Conservation (phyloP, 768 basidiomycete species). For the Solioccasus polychromus region DNA sequence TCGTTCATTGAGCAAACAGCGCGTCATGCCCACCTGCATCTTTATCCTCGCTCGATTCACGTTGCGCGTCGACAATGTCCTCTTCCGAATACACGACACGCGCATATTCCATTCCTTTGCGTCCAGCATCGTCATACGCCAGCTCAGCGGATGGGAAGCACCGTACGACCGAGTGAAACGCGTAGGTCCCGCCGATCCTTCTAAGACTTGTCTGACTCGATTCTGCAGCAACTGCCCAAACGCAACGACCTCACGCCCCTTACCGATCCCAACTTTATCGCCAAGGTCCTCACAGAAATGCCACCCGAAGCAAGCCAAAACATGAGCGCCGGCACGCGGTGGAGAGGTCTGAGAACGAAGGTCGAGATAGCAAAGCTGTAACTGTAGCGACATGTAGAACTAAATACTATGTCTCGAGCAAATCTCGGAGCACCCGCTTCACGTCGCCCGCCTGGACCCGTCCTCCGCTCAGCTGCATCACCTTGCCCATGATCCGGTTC, state of each 20-base stretch:
- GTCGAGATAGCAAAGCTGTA: constrained; percentile 46
- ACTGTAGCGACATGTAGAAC: constrained; percentile 1
- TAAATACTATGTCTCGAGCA: constrained; percentile 31
- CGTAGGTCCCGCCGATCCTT: constrained; percentile 40
- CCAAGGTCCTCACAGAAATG: constrained; percentile 63
- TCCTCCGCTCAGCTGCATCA: constrained; percentile 80
- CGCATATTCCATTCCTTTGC: constrained; percentile 85
- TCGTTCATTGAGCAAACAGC: constrained; percentile 42
- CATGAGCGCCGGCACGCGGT: constrained; percentile 70
- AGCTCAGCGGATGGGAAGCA: constrained; percentile 89
- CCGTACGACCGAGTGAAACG: constrained; percentile 77
- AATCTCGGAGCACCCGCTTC: constrained; percentile 45
- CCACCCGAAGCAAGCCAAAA: constrained; percentile 55
- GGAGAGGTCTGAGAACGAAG: constrained; percentile 76
- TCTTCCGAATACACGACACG: constrained; percentile 88
- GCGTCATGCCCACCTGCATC: constrained; percentile 95
- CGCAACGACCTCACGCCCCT: constrained; percentile 84
- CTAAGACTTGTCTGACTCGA: neutral
- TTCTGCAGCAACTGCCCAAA: constrained; percentile 58
- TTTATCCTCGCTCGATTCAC: constrained; percentile 90
- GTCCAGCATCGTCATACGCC: constrained; percentile 63
- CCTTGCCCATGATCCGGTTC: constrained; percentile 44
- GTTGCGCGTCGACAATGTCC: constrained; percentile 91
- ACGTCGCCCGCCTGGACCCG: constrained; percentile 69
- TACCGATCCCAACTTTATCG: constrained; percentile 83